Base-by-base conservation (phyloP, 2,329 filamentous ascomycete species). In the Clonostachys solani region DNA sequence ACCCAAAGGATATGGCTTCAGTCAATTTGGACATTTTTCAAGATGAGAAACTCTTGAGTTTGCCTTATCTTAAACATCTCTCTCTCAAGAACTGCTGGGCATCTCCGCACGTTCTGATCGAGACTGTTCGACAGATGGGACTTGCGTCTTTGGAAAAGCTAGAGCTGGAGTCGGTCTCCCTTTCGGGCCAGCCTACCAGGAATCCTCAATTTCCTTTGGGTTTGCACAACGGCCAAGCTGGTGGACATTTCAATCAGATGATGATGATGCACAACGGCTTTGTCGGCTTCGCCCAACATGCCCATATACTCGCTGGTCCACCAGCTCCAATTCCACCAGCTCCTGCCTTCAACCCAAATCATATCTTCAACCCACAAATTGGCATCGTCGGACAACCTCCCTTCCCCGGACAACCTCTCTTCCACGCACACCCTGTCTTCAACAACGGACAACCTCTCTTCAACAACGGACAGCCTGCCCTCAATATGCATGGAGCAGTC, bases 61-160 rank as follows among this genome's bases (percentile, higher is more conserved):
- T 89, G 41, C 78, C 77, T 4, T 62, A 78, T 54, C 61, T 88
- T 19, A 69, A 79, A 50, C 68, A 80, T 44, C 61, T 89, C 3
- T 83, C 77, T 0, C 66, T 89, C 9, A 80, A 80, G 54, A 89
- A 89, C 55, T 87, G 84, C 63, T 89, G 84, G 83, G 67, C 81
- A 12, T 76, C 77, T 4, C 84, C 85, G 1, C 68, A 75, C 38
- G 69, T 81, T 2, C 68, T 88, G 33, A 57, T 74, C 33, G 66
- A 72, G 12, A 71, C 83, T 45, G 64, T 83, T 49, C 64, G 66
- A 3, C 59, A 62, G 5, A 77, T 83, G 60, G 68, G 72, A 17
- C 57, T 65, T 6, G 59, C 63, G 8, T 68, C 61, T 3, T 61
- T 88, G 12, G 68, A 76, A 50, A 74, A 71, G 17, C 60, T 89